Evolutionary conservation across 1,139 yeast genomes (phyloP), one percentile per base, ranked within the genome.

Genomic region (Hyphopichia pseudoburtonii): DNA sequence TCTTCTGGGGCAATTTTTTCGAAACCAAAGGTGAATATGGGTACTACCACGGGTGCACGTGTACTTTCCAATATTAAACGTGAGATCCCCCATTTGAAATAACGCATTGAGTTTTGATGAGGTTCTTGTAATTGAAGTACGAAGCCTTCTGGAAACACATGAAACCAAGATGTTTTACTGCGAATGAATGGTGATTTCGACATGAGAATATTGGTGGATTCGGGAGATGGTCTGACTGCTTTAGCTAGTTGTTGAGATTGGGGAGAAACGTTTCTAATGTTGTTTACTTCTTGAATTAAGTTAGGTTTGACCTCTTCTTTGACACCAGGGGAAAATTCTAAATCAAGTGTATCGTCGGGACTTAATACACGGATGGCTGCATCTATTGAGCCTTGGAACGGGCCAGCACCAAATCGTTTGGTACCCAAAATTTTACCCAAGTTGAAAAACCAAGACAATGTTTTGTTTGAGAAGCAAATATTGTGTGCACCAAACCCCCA

Each of bases 401-500:
- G 96, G 0, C 97, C 97, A 17, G 72, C 79, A 1, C 98, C 98
- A 57, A 89, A 90, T 44, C 98, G 67, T 50, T 80, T 80, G 2
- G 96, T 87, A 1, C 95, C 80, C 44, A 92, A 67, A 14, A 89
- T 85, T 60, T 90, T 90, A 3, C 98, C 98, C 41, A 88, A 64
- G 28, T 89, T 81, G 66, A 92, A 92, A 54, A 88, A 90, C 56
- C 73, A 70, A 7, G 80, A 62, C 8, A 75, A 56, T 4, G 70
- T 51, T 30, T 61, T 61, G 46, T 70, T 80, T 19, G 81, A 78
- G 58, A 92, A 92, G 56, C 97, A 90, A 26, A 92, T 80, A 56
- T 92, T 90, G 40, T 85, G 81, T 7, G 98, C 97, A 0, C 96
- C 98, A 45, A 92, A 70, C 5, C 96, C 90, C 97, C 97, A 92